Evolutionary conservation across 495 filamentous ascomycete species (phyloP), one percentile per base, ranked within the genome.

Genomic region (Aspergillus mulundensis): DNA sequence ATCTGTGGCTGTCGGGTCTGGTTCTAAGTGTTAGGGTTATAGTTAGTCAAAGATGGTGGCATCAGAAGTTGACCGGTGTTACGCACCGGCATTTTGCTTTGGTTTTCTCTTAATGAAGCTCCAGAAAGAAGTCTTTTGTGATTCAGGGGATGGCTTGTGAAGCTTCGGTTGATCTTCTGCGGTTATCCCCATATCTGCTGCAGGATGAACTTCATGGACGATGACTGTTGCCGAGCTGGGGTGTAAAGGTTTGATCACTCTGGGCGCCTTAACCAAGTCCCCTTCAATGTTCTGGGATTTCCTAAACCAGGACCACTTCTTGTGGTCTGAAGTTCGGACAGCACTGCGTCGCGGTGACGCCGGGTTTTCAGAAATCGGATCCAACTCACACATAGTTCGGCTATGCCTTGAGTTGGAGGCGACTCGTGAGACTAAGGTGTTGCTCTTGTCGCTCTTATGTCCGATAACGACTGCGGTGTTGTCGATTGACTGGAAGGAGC

Each of bases 281-380:
- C 66, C 68, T 1, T 68, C 68, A 6, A 65, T 66, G 1, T 69
- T 65, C 32, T 82, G 81, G 5, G 78, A 78, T 24, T 83, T 79
- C 47, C 77, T 85, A 64, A 89, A 87, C 86, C 86, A 90, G 2
- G 79, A 81, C 59, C 81, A 77, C 38, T 82, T 87, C 67, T 85
- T 87, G 41, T 55, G 53, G 38, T 79, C 67, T 1, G 70, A 61
- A 19, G 54, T 34, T 28, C 57, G 56, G 11, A 56, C 42, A 18
- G 58, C 64, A 10, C 61, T 66, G 18, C 57, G 57, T 41, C 61
- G 68, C 1, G 69, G 70, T 15, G 68, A 67, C 10, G 56, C 46
- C 1, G 66, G 66, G 14, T 58, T 36, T 56, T 76, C 69, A 7
- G 64, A 60, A 48, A 73, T 74, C 5, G 66, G 65, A 34, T 65